Base-by-base conservation (phyloP, 2,329 filamentous ascomycete genomes). In the Fonsecaea erecta region DNA sequence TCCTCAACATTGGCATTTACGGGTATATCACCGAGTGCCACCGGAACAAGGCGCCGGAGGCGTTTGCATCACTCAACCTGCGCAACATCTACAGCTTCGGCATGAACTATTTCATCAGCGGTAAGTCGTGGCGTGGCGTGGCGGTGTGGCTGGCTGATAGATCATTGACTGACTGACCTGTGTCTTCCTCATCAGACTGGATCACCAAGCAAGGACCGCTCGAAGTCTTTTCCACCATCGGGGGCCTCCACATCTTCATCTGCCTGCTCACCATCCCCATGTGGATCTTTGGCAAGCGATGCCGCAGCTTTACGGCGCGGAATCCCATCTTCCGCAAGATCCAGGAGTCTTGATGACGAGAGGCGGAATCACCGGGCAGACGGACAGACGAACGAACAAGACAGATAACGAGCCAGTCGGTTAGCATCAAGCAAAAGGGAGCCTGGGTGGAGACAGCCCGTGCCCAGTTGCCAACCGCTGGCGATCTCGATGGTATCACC, bases 1-100 rank as follows among this genome's bases (percentile, higher is more conserved):
- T 71, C 32, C 62, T 68, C 34, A 68, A 68, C 52, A 68, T 68
- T 21, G 65, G 65, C 46, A 53, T 77, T 30, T 77, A 76, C 65
- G 76, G 75, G 57, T 76, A 76, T 60, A 70, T 76, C 26, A 74
- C 73, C n/a, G 74, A 76, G 48, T 76, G 74, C 61, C 74, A 76
- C 64, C 70, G 73, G 28, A 74, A 75, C 60, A 73, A 75, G 52
- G 74, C 74, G 2, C 74, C 73, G 4, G 74, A 76, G 55, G 75
- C 73, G 8, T 75, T 74, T 62, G 69, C 69, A 9, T 65, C 68
- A 9, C 59, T 71, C 52, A 71, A 71, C 67, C 70, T 63, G 40
- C 64, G 74, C 12, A 75, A 76, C 30, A 73, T 76, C 52, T 76
- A 75, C 54, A 74, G 73, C 1, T 77, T 77, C 55, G 65, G 65